phyloP scores from a whole-genome alignment of 139 green algal genomes.

The Chlamydomonas applanata region DNA sequence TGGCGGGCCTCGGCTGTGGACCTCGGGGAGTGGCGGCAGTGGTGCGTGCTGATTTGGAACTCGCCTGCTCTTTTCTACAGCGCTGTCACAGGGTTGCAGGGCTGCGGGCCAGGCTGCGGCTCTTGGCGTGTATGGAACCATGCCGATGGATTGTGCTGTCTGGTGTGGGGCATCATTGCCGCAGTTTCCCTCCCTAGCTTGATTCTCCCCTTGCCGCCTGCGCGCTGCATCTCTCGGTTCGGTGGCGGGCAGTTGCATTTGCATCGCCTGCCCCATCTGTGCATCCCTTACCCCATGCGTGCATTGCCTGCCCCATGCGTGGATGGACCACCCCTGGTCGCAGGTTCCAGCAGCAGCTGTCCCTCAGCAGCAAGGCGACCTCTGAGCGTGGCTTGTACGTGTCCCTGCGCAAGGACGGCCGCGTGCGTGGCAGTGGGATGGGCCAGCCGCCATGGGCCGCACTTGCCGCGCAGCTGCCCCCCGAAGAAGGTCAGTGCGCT shows the following conservation, averaged over 20 bases:
- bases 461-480: constrained; percentile 4
- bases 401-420: constrained; percentile 71
- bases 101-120: no score
- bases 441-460: constrained; percentile 14
- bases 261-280: no score
- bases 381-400: constrained; percentile 67
- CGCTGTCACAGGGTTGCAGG: no score
- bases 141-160: no score
- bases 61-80: no score
- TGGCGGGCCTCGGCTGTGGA: constrained; percentile 61
- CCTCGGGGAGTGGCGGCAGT: constrained; percentile 45
- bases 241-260: no score
- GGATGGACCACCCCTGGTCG: neutral
- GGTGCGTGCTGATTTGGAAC: no score
- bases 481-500: neutral
- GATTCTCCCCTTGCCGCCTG: neutral
- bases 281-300: no score
- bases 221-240: no score
- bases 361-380: constrained; percentile 35
- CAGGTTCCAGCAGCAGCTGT: constrained; percentile 76
- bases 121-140: no score
- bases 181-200: neutral
- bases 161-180: no score
- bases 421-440: constrained; percentile 64
- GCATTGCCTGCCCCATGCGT: no score